A percentile compares a stretch with the other conserved stretches of the same genome.
phyloP scores from a whole-genome alignment of 805 yeast genomes.

The Wickerhamomyces bovis region DNA sequence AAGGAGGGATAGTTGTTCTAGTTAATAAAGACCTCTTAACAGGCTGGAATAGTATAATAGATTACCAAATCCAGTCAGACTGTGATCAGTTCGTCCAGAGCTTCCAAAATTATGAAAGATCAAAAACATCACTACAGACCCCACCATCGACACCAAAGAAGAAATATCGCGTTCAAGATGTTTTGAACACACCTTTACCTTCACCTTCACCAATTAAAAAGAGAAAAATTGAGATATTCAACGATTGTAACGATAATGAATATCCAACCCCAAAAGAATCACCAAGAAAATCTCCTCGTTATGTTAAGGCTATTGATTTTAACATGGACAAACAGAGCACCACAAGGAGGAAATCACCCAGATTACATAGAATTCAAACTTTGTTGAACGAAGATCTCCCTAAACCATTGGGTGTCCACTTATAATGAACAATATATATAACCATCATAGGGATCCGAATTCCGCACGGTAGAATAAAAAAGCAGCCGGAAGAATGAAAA shows the following conservation, averaged over 20 bases:
- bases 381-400: slow-evolving; percentile 2
- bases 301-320: background rate
- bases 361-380: background rate
- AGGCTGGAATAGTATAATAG: slow-evolving; percentile 67
- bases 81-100: slow-evolving; percentile 72
- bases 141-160: slow-evolving; percentile 28
- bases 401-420: background rate
- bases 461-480: background rate
- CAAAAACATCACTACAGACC: slow-evolving; percentile 15
- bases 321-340: background rate
- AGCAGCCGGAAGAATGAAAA: background rate
- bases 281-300: slow-evolving; percentile 4
- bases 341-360: slow-evolving; percentile 2
- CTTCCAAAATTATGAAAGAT: slow-evolving; percentile 19
- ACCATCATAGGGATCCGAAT: background rate
- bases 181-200: slow-evolving; percentile 15
- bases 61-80: slow-evolving; percentile 72
- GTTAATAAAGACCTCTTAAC: slow-evolving; percentile 66
- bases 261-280: slow-evolving; percentile 4
- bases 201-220: slow-evolving; percentile 3
- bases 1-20: slow-evolving; percentile 72
- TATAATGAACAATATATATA: too few species aligned
- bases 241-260: background rate
- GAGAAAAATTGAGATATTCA: background rate
- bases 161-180: slow-evolving; percentile 10